phyloP scores from a whole-genome alignment of 768 basidiomycete genomes.

The Stropharia rugosoannulata region DNA sequence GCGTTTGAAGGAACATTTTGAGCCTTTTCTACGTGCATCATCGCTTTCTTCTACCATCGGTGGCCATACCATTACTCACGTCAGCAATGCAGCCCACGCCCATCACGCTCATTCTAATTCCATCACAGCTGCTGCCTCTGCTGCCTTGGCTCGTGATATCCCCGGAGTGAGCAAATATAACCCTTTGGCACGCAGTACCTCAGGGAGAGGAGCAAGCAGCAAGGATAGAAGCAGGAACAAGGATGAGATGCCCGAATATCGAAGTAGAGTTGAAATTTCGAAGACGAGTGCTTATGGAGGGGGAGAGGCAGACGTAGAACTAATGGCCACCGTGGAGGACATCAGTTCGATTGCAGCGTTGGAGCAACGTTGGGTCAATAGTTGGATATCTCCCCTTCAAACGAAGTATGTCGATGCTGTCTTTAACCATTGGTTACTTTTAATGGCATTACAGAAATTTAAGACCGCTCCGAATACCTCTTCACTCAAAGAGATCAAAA shows the following conservation, averaged over 20 bases:
- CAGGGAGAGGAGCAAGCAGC: slow-evolving; percentile 43
- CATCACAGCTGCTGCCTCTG: slow-evolving; percentile 87
- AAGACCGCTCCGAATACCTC: slow-evolving; percentile 84
- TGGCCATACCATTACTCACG: slow-evolving; percentile 42
- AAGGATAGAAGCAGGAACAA: slow-evolving; percentile 68
- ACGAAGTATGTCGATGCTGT: slow-evolving; percentile 48
- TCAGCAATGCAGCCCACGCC: slow-evolving; percentile 55
- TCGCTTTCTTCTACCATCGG: slow-evolving; percentile 63
- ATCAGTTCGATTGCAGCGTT: slow-evolving; percentile 64
- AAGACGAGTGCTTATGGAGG: slow-evolving; percentile 56
- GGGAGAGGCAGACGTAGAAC: slow-evolving; percentile 69
- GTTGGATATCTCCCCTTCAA: slow-evolving; percentile 71
- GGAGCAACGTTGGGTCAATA: slow-evolving; percentile 79
- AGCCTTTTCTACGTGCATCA: slow-evolving; percentile 87
- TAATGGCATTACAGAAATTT: slow-evolving; percentile 57
- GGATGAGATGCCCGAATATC: slow-evolving; percentile 79
- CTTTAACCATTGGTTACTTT: slow-evolving; percentile 5
- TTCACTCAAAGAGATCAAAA: slow-evolving; percentile 93
- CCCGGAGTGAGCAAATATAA: slow-evolving; percentile 81
- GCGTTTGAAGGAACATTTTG: slow-evolving; percentile 94
- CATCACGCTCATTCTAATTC: slow-evolving; percentile 77
- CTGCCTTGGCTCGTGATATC: slow-evolving; percentile 85
- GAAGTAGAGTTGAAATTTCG: slow-evolving; percentile 65
- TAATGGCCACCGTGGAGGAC: slow-evolving; percentile 62
- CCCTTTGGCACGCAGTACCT: slow-evolving; percentile 48